These are phyloP conservation scores for Chlamydomonas applanata DNA, from an alignment of 139 green algal genomes.

Conservation along the genomic window DNA sequence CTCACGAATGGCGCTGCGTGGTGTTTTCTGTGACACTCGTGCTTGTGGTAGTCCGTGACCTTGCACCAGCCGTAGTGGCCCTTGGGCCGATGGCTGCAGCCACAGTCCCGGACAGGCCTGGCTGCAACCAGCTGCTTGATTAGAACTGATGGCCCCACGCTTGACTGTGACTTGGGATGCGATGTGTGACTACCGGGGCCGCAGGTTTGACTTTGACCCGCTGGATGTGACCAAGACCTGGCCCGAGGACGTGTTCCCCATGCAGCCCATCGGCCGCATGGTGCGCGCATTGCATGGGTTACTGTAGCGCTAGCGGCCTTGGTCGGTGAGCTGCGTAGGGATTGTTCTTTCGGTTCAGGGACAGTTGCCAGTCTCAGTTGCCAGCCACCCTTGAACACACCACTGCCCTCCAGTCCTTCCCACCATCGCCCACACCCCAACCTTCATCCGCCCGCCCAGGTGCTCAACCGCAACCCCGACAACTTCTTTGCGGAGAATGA, in stretches of 20 bases:
- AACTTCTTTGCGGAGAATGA: slow-evolving; percentile 88
- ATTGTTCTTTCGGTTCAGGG: too few species aligned
- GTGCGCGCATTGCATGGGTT: slow-evolving; percentile 19
- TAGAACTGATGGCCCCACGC: neutral
- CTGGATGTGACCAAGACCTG: slow-evolving; percentile 85
- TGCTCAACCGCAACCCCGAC: slow-evolving; percentile 83
- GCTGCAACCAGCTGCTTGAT: too few species aligned
- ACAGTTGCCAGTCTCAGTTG: too few species aligned
- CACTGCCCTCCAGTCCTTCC: too few species aligned
- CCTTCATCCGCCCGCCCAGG: too few species aligned
- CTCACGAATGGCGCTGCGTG: neutral
- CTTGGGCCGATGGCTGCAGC: neutral
- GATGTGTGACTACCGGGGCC: neutral
- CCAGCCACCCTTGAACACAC: too few species aligned
- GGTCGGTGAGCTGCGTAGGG: too few species aligned
- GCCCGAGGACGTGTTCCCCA: slow-evolving; percentile 76
- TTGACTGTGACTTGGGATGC: neutral
- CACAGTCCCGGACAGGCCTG: too few species aligned
- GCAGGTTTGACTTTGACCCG: slow-evolving; percentile 70
- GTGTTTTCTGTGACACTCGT: neutral
- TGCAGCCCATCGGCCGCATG: slow-evolving; percentile 76
- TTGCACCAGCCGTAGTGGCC: neutral
- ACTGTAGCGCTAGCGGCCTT: too few species aligned
- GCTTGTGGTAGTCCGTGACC: neutral
- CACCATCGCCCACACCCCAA: too few species aligned